phyloP scores from a whole-genome alignment of 495 filamentous ascomycete genomes.

The Mycothermus thermophilus region DNA sequence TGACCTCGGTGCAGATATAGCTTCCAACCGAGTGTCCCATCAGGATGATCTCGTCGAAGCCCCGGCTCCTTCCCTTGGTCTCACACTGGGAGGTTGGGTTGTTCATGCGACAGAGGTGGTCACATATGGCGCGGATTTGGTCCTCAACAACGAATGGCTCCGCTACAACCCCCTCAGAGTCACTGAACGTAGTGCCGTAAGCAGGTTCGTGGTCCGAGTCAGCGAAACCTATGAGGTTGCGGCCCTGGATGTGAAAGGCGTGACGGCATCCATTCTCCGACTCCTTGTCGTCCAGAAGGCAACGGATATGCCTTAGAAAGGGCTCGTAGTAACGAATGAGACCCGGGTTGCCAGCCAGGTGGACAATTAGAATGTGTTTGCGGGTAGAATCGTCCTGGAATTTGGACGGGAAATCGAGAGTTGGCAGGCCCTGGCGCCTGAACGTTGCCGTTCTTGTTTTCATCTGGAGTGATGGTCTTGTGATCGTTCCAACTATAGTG shows the following conservation, averaged over 20 bases:
- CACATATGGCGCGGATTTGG: constrained; percentile 42
- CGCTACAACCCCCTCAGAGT: background rate
- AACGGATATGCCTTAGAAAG: constrained; percentile 42
- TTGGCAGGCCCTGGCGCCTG: too few species aligned
- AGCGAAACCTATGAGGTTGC: constrained; percentile 62
- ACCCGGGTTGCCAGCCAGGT: constrained; percentile 81
- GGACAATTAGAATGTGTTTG: constrained; percentile 34
- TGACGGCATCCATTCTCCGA: background rate
- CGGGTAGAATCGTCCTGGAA: background rate
- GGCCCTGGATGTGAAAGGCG: constrained; percentile 48
- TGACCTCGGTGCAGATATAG: constrained; percentile 63
- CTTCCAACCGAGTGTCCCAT: constrained; percentile 74
- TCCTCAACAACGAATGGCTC: constrained; percentile 43
- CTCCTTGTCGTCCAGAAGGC: constrained; percentile 19
- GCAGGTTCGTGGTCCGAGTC: constrained; percentile 29
- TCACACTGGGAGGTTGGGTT: background rate
- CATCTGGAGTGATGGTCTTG: too few species aligned
- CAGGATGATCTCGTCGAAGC: constrained; percentile 48
- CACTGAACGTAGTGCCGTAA: constrained; percentile 14
- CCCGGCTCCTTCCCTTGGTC: background rate
- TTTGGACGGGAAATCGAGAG: constrained; percentile 7
- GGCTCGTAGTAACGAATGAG: constrained; percentile 65
- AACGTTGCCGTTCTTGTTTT: too few species aligned
- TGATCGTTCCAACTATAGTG: too few species aligned
- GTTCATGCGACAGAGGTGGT: constrained; percentile 19